phyloP scores from a whole-genome alignment of 345 rosid genomes.

The Ceriops decandra region DNA sequence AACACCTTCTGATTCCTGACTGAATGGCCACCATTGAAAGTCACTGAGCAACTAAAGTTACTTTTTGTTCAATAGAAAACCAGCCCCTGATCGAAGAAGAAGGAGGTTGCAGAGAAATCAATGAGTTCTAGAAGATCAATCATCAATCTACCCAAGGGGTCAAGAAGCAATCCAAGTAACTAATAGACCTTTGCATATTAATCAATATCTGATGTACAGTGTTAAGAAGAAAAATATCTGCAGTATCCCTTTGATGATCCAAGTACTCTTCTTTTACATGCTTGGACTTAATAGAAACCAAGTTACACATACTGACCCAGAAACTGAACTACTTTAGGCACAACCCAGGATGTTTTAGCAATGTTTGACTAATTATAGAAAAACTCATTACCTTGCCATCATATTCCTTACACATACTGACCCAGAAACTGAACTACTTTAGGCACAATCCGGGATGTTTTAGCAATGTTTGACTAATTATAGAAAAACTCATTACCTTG shows the following conservation, averaged over 20 bases:
- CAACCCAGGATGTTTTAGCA: background rate
- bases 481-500: constrained; percentile 37
- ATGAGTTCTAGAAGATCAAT: background rate
- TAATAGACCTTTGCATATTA: too few species aligned
- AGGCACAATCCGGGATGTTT: background rate
- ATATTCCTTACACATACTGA: background rate
- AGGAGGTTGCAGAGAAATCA: background rate
- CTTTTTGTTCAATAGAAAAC: too few species aligned
- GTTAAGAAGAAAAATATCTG: too few species aligned
- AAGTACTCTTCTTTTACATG: background rate
- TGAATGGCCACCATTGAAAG: too few species aligned
- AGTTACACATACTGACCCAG: background rate
- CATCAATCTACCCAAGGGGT: background rate
- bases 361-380: background rate
- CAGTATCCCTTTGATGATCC: background rate
- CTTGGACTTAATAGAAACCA: background rate
- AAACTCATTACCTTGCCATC: constrained; percentile 38
- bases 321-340: background rate
- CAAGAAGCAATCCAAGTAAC: background rate
- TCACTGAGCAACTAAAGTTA: background rate
- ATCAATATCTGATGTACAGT: too few species aligned
- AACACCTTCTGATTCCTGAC: background rate
- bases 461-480: background rate
- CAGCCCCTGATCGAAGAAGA: background rate
- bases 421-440: background rate